phyloP scores from a whole-genome alignment of 345 rosid genomes.

The Reutealis trisperma region DNA sequence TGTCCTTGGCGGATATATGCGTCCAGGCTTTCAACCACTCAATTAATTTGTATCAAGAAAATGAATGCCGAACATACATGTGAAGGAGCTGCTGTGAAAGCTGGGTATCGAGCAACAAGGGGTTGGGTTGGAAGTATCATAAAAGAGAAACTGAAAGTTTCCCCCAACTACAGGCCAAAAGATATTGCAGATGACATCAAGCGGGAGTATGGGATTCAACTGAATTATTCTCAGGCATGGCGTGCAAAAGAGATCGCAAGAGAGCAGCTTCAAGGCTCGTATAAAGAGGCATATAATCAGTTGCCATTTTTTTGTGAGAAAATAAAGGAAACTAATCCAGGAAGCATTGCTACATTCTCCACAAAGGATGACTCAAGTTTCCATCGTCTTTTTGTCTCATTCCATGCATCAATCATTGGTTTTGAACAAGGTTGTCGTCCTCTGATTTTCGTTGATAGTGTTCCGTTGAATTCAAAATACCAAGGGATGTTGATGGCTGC shows the following conservation, averaged over 20 bases:
- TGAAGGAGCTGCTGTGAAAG: conserved; percentile 76
- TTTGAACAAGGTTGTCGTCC: conserved; percentile 89
- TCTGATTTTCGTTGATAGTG: conserved; percentile 76
- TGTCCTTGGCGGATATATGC: conserved; percentile 97
- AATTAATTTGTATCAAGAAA: conserved; percentile 77
- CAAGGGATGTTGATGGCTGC: conserved; percentile 79
- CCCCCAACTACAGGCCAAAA: conserved; percentile 88
- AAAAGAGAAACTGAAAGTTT: conserved; percentile 78
- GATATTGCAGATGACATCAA: conserved; percentile 87
- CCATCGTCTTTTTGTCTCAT: conserved; percentile 81
- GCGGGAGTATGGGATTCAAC: conserved; percentile 84
- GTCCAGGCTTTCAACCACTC: conserved; percentile 79
- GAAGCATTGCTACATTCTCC: conserved; percentile 67
- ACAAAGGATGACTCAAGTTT: conserved; percentile 93
- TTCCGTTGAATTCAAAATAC: conserved; percentile 72
- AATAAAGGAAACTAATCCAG: conserved; percentile 93
- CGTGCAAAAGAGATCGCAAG: conserved; percentile 89
- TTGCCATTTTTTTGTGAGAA: conserved; percentile 81
- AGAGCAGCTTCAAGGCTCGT: conserved; percentile 95
- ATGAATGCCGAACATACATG: conserved; percentile 85
- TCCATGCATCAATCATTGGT: conserved; percentile 80
- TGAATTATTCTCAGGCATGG: conserved; percentile 95
- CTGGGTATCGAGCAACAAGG: conserved; percentile 82
- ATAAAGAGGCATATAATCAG: conserved; percentile 79
- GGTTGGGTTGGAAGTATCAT: conserved; percentile 94